These are phyloP conservation scores for Aechmea fasciata DNA, from an alignment of 176 grass and related monocot genomes.

Conservation along the genomic window DNA sequence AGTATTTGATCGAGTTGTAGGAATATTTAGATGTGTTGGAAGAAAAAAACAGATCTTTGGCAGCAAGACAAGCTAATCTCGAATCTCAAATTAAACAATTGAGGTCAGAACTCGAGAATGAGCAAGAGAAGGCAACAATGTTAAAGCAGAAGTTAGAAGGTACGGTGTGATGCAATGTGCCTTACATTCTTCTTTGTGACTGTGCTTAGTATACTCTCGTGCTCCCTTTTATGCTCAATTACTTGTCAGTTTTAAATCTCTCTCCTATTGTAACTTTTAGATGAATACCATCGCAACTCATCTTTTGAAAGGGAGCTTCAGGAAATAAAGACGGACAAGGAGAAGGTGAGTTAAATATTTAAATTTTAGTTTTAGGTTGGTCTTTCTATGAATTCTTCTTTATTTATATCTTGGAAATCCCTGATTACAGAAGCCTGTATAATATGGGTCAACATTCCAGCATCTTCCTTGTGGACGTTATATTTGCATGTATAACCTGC, in stretches of 20 bases:
- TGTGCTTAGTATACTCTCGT: not conserved
- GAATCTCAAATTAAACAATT: slow-evolving; percentile 78
- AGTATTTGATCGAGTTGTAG: slow-evolving; percentile 42
- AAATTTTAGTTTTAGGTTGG: not conserved
- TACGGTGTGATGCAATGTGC: slow-evolving; percentile 21
- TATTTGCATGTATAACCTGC: not conserved
- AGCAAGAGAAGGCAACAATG: slow-evolving; percentile 43
- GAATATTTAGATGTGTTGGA: slow-evolving; percentile 32
- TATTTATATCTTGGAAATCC: not conserved
- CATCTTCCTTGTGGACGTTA: not conserved
- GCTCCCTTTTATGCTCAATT: slow-evolving; percentile 10
- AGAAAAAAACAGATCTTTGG: slow-evolving; percentile 32
- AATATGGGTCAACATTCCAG: not conserved
- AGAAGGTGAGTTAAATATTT: slow-evolving; percentile 36
- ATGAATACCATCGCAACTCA: slow-evolving; percentile 55
- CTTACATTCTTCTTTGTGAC: slow-evolving; percentile 13
- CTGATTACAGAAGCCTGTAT: not conserved
- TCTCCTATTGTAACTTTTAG: slow-evolving; percentile 33
- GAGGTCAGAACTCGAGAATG: slow-evolving; percentile 43
- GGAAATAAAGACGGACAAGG: slow-evolving; percentile 58
- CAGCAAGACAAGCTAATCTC: slow-evolving; percentile 34
- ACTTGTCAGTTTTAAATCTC: not conserved
- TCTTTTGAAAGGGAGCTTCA: slow-evolving; percentile 57
- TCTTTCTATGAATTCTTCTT: not conserved
- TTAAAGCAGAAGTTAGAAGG: slow-evolving; percentile 53